Evolutionary conservation across 805 yeast genomes (phyloP), one percentile per base, ranked within the genome.

Genomic region (Millerozyma acaciae): DNA sequence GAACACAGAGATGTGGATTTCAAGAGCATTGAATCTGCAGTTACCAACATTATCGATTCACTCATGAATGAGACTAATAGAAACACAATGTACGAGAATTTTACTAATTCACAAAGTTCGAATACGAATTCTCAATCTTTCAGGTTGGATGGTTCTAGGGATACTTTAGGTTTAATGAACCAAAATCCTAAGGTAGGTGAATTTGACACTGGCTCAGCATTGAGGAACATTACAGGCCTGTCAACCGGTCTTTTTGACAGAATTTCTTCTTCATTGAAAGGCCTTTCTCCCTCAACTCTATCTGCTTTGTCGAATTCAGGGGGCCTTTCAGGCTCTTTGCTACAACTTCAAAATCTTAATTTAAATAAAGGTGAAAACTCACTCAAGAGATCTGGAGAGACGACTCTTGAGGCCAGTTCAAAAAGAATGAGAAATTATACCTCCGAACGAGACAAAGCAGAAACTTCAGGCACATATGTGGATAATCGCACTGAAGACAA

Each of bases 41-140:
- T 53, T 6, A 47, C 52, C 12, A 25, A 51, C 8, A 39, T 51
- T 3, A 32, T 57, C 16, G 37, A 50, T 1, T 45, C 52, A 5
- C 35, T 56, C n/a, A 44, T 57, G 43, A 55, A 51, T 12, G 39
- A 41, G 13, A 34, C 50, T 6, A 43, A 37, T 10, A 27, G 46
- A 2, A 36, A 47, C 7, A 58, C 51, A 51, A 26, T 49, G 45
- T 19, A 54, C 53, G 15, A 40, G 57, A 28, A 37, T 57, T 8
- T n/a, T n/a, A n/a, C n/a, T n/a, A n/a, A n/a, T n/a, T n/a, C n/a
- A n/a, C n/a, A n/a, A n/a, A n/a, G n/a, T n/a, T n/a, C n/a, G n/a
- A n/a, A n/a, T n/a, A n/a, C n/a, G n/a, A n/a, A n/a, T n/a, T n/a
- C n/a, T n/a, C n/a, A n/a, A n/a, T n/a, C n/a, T n/a, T n/a, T n/a